Conservation (phyloP, 495 filamentous ascomycete species). For the Aspergillus asperescens region DNA sequence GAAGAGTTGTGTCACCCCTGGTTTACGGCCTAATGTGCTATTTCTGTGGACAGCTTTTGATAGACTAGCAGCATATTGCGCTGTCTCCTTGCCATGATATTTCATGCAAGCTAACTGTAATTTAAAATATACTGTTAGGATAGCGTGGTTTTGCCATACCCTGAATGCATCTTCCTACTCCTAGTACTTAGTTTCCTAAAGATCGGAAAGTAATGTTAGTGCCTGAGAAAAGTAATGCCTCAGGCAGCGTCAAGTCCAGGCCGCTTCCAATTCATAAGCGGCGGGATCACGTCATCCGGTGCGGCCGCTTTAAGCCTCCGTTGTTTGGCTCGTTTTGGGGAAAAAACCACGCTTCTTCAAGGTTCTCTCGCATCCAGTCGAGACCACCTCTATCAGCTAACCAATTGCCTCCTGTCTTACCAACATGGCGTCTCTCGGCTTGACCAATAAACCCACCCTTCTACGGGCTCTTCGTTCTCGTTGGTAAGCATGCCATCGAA, state of each 20-base stretch:
- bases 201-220: not conserved
- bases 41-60: slow-evolving; percentile 12
- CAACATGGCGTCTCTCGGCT: slow-evolving; percentile 14
- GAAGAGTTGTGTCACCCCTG: slow-evolving; percentile 18
- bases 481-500: slow-evolving; percentile 20
- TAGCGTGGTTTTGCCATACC: not conserved
- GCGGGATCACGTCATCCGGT: slow-evolving; percentile 23
- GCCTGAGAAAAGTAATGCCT: slow-evolving; percentile 18
- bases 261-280: slow-evolving; percentile 25
- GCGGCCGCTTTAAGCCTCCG: slow-evolving; percentile 17
- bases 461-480: slow-evolving; percentile 11
- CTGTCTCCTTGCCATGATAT: slow-evolving; percentile 1
- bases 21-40: slow-evolving; percentile 11
- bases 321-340: not conserved
- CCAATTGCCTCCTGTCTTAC: slow-evolving; percentile 5
- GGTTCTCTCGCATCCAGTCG: not conserved
- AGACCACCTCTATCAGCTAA: not conserved
- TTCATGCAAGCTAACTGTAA: slow-evolving; percentile 2
- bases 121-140: slow-evolving; percentile 1
- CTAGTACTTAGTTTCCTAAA: not conserved
- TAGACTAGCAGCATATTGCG: slow-evolving; percentile 22
- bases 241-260: slow-evolving; percentile 20
- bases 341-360: slow-evolving; percentile 1
- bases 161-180: not conserved
- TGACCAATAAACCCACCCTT: slow-evolving; percentile 17